Evolutionary conservation across 2,329 filamentous ascomycete genomes (phyloP).

Genomic region (Metarhizium sp.): DNA sequence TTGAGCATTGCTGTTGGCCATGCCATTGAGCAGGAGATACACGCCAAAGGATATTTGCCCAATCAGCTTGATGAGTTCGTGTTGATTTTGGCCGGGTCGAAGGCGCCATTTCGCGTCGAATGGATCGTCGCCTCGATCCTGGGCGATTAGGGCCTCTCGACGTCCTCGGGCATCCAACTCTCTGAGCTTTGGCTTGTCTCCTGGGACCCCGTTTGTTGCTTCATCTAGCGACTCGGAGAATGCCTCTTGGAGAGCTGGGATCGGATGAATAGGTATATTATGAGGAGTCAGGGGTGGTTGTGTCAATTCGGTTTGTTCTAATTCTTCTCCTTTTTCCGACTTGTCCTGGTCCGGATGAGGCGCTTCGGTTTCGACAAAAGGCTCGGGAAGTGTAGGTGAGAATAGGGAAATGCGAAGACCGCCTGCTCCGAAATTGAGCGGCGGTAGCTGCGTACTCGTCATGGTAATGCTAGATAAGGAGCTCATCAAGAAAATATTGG

Average conservation of each 20-base stretch:
- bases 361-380: not conserved
- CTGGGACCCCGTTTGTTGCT: slow-evolving; percentile 41
- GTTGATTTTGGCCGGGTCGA: slow-evolving; percentile 65
- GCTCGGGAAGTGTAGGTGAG: slow-evolving; percentile 13
- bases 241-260: slow-evolving; percentile 66
- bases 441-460: slow-evolving; percentile 19
- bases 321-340: not conserved
- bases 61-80: slow-evolving; percentile 82
- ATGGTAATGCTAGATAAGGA: slow-evolving; percentile 9
- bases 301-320: slow-evolving; percentile 4
- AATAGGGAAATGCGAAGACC: slow-evolving; percentile 21
- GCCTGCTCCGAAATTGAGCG: slow-evolving; percentile 18
- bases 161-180: slow-evolving; percentile 50
- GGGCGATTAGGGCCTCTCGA: slow-evolving; percentile 58
- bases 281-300: slow-evolving; percentile 11
- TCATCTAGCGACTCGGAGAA: slow-evolving; percentile 77
- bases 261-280: slow-evolving; percentile 48
- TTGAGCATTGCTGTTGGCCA: slow-evolving; percentile 82
- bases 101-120: slow-evolving; percentile 70
- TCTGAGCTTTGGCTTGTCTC: slow-evolving; percentile 41
- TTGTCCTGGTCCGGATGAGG: not conserved
- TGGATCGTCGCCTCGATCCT: slow-evolving; percentile 57
- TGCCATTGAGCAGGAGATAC: slow-evolving; percentile 72
- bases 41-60: slow-evolving; percentile 92
- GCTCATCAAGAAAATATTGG: not conserved